phyloP scores from a whole-genome alignment of 1,284 basidiomycete genomes.

The Marasmius sp. region DNA sequence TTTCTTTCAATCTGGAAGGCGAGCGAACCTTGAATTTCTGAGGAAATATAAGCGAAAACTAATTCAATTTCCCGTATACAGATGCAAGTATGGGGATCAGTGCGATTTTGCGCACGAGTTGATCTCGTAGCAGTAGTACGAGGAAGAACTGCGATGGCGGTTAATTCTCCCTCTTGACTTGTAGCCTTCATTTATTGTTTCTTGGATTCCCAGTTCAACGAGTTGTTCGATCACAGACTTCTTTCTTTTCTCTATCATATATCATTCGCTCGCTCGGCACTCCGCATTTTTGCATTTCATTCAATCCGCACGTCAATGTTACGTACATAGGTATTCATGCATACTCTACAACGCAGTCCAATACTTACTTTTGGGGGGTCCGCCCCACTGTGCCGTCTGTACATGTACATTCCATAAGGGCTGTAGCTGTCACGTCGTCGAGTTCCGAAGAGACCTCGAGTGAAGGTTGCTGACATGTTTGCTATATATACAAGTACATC shows the following conservation, averaged over 20 bases:
- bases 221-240: neutral
- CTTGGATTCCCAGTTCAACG: neutral
- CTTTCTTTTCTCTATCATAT: no score
- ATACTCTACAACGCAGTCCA: no score
- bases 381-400: neutral
- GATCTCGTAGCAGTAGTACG: slow-evolving; percentile 5
- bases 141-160: neutral
- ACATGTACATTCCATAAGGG: neutral
- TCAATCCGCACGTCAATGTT: no score
- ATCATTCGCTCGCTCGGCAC: no score
- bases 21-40: slow-evolving; percentile 52
- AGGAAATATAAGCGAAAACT: slow-evolving; percentile 45
- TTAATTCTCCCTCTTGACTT: neutral
- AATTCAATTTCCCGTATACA: slow-evolving; percentile 51
- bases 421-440: neutral
- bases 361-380: no score
- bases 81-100: slow-evolving; percentile 83
- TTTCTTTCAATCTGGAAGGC: slow-evolving; percentile 87
- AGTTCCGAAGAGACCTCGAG: slow-evolving; percentile 7
- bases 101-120: slow-evolving; percentile 77
- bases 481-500: slow-evolving; percentile 31
- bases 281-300: no score
- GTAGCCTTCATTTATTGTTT: neutral
- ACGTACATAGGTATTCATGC: no score
- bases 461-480: slow-evolving; percentile 10